These are phyloP conservation scores for Neurospora sp. DNA, from an alignment of 495 filamentous ascomycete species.

Conservation along the genomic window DNA sequence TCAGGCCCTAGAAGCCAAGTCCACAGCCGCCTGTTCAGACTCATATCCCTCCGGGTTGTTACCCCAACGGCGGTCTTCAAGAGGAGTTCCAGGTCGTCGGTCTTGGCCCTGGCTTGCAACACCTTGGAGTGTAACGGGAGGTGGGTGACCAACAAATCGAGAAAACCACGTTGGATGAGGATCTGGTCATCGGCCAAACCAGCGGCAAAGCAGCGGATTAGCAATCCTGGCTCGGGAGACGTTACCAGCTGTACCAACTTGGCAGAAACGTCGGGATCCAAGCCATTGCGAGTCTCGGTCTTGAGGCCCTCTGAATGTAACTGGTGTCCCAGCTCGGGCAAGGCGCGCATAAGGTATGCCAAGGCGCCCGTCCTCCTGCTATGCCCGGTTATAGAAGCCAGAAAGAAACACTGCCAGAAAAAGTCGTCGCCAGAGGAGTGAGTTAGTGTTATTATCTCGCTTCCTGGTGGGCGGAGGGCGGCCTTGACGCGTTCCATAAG, in stretches of 20 bases:
- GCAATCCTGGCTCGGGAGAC: slow-evolving; percentile 82
- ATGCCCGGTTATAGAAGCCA: slow-evolving; percentile 81
- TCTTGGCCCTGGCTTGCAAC: slow-evolving; percentile 59
- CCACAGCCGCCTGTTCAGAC: slow-evolving; percentile 88
- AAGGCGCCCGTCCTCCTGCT: slow-evolving; percentile 76
- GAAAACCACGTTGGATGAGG: slow-evolving; percentile 84
- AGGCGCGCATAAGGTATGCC: slow-evolving; percentile 67
- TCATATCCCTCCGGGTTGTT: slow-evolving; percentile 85
- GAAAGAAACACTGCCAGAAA: slow-evolving; percentile 97
- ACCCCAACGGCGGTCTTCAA: slow-evolving; percentile 75
- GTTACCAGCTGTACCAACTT: slow-evolving; percentile 65
- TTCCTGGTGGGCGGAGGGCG: slow-evolving; percentile 43
- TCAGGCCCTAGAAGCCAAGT: slow-evolving; percentile 92
- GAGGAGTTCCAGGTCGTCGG: slow-evolving; percentile 67
- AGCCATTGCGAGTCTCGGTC: slow-evolving; percentile 7
- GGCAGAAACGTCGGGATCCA: slow-evolving; percentile 21
- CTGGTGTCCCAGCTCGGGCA: slow-evolving; percentile 58
- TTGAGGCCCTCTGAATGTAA: slow-evolving; percentile 17
- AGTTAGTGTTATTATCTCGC: slow-evolving; percentile 39
- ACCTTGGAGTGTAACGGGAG: slow-evolving; percentile 81
- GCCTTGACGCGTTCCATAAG: slow-evolving; percentile 69
- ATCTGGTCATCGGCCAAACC: slow-evolving; percentile 85
- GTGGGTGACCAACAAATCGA: slow-evolving; percentile 86
- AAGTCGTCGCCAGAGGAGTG: slow-evolving; percentile 63
- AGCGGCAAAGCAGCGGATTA: slow-evolving; percentile 82